These are phyloP conservation scores for Tylopilus sp. DNA, from an alignment of 768 basidiomycete genomes.

Conservation along the genomic window DNA sequence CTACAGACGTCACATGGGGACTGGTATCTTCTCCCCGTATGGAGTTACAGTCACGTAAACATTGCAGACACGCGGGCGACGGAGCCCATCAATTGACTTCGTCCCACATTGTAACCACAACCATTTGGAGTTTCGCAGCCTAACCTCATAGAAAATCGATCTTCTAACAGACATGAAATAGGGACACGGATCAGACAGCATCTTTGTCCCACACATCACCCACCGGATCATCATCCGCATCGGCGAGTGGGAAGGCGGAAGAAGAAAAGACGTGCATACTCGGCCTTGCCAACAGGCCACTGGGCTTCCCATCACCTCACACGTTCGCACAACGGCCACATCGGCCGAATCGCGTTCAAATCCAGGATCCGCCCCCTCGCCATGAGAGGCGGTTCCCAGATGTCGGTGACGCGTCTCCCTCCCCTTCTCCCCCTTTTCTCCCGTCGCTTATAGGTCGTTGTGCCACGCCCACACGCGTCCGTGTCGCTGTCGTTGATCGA, in stretches of 20 bases:
- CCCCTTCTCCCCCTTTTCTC: too few species aligned
- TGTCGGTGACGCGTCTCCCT: background rate
- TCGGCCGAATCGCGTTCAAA: background rate
- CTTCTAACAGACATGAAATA: too few species aligned
- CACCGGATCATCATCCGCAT: background rate
- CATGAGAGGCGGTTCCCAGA: background rate
- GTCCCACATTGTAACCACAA: background rate
- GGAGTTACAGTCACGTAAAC: background rate
- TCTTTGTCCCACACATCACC: background rate
- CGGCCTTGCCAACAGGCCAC: background rate
- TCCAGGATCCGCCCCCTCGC: background rate
- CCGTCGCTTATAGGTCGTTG: too few species aligned
- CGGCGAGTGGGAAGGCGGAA: background rate
- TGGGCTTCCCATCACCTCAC: constrained; percentile 5
- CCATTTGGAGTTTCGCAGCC: background rate
- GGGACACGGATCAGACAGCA: background rate
- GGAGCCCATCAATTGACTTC: background rate
- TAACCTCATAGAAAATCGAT: background rate
- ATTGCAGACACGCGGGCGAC: background rate
- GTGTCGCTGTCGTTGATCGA: background rate
- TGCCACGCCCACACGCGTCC: too few species aligned
- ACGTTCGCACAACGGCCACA: constrained; percentile 12
- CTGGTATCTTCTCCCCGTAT: background rate
- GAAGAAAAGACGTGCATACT: background rate
- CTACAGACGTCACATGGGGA: background rate